phyloP scores from a whole-genome alignment of 805 yeast genomes.

The Kodamaea hsintzibuensis region DNA sequence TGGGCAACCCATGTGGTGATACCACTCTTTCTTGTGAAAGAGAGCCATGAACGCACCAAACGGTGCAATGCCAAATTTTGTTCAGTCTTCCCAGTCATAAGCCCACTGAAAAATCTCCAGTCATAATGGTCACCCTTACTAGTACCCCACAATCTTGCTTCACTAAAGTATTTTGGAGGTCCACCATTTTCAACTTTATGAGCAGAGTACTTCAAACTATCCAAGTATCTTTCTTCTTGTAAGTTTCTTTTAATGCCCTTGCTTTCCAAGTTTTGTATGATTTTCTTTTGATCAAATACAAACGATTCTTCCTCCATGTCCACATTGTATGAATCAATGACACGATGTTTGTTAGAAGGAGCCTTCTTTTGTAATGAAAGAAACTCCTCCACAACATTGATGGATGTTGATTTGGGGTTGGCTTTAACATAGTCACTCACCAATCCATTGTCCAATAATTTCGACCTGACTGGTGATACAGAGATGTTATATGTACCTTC shows the following conservation, averaged over 20 bases:
- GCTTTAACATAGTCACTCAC: constrained; percentile 22
- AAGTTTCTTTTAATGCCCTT: constrained; percentile 16
- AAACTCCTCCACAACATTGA: constrained; percentile 25
- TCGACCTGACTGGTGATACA: constrained; percentile 12
- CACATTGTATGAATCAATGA: constrained; percentile 29
- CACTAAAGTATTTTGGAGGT: constrained; percentile 42
- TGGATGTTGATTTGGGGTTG: constrained; percentile 1
- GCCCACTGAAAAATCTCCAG: constrained; percentile 28
- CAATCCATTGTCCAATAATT: constrained; percentile 23
- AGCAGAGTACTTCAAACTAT: constrained; percentile 34
- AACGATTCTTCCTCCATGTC: constrained; percentile 29
- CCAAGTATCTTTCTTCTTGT: constrained; percentile 29
- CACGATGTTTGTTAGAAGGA: constrained; percentile 22
- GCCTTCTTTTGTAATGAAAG: constrained; percentile 17
- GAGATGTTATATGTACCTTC: constrained; percentile 35
- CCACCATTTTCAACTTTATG: constrained; percentile 28
- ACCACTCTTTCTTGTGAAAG: constrained; percentile 27
- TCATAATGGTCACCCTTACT: constrained; percentile 29
- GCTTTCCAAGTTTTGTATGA: constrained; percentile 19
- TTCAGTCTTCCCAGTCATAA: constrained; percentile 19
- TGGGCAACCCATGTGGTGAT: constrained; percentile 31
- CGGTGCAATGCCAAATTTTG: constrained; percentile 23
- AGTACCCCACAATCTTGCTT: constrained; percentile 29
- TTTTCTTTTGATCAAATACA: constrained; percentile 19
- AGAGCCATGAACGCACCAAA: constrained; percentile 25